phyloP scores from a whole-genome alignment of 2,329 filamentous ascomycete species.

The Calonectria crousiana region DNA sequence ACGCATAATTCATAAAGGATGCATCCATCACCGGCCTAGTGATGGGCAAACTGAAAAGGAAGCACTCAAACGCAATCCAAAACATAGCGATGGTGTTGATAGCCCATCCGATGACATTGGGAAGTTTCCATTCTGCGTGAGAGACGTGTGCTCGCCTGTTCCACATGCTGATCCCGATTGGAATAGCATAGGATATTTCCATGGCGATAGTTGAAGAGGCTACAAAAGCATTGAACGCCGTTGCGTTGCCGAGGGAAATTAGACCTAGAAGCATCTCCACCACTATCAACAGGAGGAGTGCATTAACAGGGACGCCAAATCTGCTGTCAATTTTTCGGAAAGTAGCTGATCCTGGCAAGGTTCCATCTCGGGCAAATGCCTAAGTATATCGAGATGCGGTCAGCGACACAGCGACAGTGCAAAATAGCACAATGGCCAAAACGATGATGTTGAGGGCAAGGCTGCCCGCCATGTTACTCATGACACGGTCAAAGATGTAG shows the following conservation, averaged over 20 bases:
- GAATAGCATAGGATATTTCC: neutral
- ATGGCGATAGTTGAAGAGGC: neutral
- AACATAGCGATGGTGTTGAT: neutral
- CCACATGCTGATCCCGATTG: neutral
- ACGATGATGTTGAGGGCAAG: constrained; percentile 66
- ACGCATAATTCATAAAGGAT: neutral
- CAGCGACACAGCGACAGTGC: neutral
- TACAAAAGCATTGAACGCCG: neutral
- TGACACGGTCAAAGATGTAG: constrained; percentile 78
- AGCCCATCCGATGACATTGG: neutral
- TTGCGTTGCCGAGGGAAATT: neutral
- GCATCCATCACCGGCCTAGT: neutral
- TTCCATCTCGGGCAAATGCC: neutral
- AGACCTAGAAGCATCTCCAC: neutral
- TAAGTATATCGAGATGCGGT: neutral
- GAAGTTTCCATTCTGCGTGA: neutral
- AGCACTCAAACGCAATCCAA: neutral
- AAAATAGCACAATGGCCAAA: neutral
- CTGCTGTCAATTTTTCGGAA: neutral
- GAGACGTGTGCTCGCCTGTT: neutral
- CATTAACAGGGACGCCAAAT: neutral
- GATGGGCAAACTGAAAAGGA: neutral
- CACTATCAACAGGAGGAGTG: neutral
- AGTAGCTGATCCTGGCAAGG: neutral
- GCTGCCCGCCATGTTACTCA: constrained; percentile 76